Evolutionary conservation across 352 stramenopile species (phyloP).

Genomic region (Globisporangium nagaii): DNA sequence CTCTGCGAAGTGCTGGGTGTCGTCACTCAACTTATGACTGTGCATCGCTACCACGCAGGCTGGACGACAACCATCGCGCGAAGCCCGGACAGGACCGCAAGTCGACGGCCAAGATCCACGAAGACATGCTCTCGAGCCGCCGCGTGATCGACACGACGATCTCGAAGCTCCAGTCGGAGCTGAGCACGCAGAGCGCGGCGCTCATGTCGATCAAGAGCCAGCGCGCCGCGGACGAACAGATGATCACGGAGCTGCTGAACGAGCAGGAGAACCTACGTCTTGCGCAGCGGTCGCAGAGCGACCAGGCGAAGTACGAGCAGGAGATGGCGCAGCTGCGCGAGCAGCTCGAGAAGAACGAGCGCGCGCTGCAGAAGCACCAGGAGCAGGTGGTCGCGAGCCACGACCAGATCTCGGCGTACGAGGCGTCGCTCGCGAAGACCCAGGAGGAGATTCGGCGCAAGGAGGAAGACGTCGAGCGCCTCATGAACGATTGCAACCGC

Average conservation of each 20-base stretch:
- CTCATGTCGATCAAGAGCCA: slow-evolving; percentile 67
- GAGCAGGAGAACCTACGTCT: slow-evolving; percentile 72
- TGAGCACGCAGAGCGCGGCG: slow-evolving; percentile 46
- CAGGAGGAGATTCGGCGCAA: slow-evolving; percentile 62
- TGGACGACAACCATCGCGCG: slow-evolving; percentile 35
- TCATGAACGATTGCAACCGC: slow-evolving; percentile 82
- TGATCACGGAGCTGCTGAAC: slow-evolving; percentile 81
- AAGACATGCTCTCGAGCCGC: slow-evolving; percentile 82
- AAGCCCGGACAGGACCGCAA: slow-evolving; percentile 32
- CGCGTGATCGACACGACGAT: slow-evolving; percentile 83
- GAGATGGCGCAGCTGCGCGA: slow-evolving; percentile 68
- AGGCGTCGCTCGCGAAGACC: slow-evolving; percentile 57
- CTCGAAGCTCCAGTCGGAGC: slow-evolving; percentile 60
- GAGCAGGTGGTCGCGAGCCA: slow-evolving; percentile 63
- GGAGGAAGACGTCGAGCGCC: slow-evolving; percentile 72
- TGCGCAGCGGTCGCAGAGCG: slow-evolving; percentile 41
- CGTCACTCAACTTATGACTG: too few relatives aligned
- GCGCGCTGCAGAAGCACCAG: slow-evolving; percentile 59
- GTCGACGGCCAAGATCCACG: slow-evolving; percentile 50
- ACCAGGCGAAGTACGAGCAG: slow-evolving; percentile 46
- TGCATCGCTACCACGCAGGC: too few relatives aligned
- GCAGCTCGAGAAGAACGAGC: slow-evolving; percentile 68
- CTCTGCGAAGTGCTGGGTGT: too few relatives aligned
- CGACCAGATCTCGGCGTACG: slow-evolving; percentile 61
- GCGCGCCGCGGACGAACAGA: slow-evolving; percentile 66